phyloP scores from a whole-genome alignment of 371 early-diverging fungal species.

The Neoconidiobolus thromboides region DNA sequence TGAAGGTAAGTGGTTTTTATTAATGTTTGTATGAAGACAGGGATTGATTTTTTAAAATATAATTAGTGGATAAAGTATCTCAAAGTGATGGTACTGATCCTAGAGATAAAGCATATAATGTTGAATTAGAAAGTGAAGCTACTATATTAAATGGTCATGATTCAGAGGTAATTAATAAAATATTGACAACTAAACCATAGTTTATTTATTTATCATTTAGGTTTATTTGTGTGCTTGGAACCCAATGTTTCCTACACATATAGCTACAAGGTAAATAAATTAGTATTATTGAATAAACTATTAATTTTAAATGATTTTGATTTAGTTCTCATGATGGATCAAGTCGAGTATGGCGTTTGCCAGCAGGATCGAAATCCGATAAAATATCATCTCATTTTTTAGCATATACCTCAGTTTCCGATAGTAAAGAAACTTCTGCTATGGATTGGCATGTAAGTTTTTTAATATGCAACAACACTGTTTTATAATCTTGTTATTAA shows the following conservation, averaged over 20 bases:
- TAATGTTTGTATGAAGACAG: not conserved
- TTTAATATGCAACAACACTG: no score
- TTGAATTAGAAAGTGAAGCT: constrained; percentile 11
- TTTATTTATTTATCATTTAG: constrained; percentile 7
- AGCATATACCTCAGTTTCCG: constrained; percentile 15
- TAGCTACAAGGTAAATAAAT: constrained; percentile 61
- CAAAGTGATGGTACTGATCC: not conserved
- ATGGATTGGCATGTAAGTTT: constrained; percentile 77
- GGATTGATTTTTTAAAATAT: not conserved
- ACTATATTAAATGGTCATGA: constrained; percentile 41
- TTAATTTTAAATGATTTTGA: constrained; percentile 3
- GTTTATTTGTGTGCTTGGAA: constrained; percentile 77
- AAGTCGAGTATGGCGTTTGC: constrained; percentile 64
- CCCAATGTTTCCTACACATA: constrained; percentile 30
- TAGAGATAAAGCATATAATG: constrained; percentile 1
- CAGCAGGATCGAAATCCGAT: constrained; percentile 28
- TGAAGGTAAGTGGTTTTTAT: not conserved
- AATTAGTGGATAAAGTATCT: not conserved
- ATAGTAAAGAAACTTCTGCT: constrained; percentile 52
- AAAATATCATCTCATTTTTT: constrained; percentile 30
- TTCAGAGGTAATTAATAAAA: constrained; percentile 20
- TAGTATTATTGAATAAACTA: constrained; percentile 27
- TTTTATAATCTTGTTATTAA: not conserved
- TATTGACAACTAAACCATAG: not conserved
- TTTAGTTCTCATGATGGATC: constrained; percentile 67